phyloP scores from a whole-genome alignment of 805 yeast genomes.

The Ogataea wickerhamii region DNA sequence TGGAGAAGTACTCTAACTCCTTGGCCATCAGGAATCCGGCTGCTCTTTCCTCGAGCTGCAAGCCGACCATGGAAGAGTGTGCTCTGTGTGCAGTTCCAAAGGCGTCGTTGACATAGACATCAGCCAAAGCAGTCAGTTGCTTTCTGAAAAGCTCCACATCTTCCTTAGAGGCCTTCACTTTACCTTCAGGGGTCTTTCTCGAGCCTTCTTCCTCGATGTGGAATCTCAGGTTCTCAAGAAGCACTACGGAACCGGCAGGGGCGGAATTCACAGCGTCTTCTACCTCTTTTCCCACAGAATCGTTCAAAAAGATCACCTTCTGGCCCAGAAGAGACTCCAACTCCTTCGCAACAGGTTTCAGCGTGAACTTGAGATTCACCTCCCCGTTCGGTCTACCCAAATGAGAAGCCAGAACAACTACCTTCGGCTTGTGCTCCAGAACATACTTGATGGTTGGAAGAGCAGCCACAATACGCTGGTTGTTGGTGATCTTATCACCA shows the following conservation, averaged over 20 bases:
- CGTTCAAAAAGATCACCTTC: slow-evolving; percentile 77
- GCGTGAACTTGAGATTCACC: slow-evolving; percentile 76
- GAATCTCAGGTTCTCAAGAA: slow-evolving; percentile 96
- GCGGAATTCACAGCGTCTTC: slow-evolving; percentile 74
- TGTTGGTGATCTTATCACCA: slow-evolving; percentile 96
- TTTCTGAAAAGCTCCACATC: slow-evolving; percentile 85
- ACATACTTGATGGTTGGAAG: slow-evolving; percentile 97
- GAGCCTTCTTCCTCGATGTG: slow-evolving; percentile 97
- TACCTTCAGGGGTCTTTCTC: slow-evolving; percentile 81
- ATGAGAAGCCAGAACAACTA: slow-evolving; percentile 90
- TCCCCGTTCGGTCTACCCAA: slow-evolving; percentile 99
- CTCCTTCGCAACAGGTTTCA: slow-evolving; percentile 91
- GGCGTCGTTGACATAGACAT: slow-evolving; percentile 96
- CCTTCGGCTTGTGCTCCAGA: slow-evolving; percentile 86
- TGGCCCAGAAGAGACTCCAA: slow-evolving; percentile 71
- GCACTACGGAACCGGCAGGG: slow-evolving; percentile 74
- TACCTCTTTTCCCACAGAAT: slow-evolving; percentile 91
- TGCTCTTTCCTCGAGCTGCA: slow-evolving; percentile 92
- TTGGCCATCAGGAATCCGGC: slow-evolving; percentile 98
- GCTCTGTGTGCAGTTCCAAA: slow-evolving; percentile 99
- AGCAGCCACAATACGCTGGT: slow-evolving; percentile 99
- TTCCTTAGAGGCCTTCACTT: slow-evolving; percentile 87
- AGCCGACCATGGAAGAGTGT: slow-evolving; percentile 98
- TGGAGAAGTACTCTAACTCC: slow-evolving; percentile 95
- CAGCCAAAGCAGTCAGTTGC: slow-evolving; percentile 88